Conservation (phyloP, 192 early-diverging fungal genomes). For the Entomortierella lignicola region DNA sequence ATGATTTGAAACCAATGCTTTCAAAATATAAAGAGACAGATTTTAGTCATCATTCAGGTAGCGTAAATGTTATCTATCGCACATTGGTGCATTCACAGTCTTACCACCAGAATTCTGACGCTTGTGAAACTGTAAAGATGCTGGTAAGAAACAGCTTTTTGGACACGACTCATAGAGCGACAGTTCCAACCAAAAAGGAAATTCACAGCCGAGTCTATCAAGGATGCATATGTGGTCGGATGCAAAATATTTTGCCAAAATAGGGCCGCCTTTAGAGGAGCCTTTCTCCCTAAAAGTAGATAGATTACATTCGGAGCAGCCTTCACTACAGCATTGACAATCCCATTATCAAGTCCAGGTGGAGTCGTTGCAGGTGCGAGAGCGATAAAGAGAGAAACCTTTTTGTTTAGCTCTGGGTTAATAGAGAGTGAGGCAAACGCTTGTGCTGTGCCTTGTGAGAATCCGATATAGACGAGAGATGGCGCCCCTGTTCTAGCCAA, state of each 20-base stretch:
- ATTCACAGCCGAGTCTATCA: slow-evolving; percentile 77
- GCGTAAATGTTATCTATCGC: too few species aligned
- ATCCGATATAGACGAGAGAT: slow-evolving; percentile 94
- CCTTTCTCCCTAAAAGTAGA: slow-evolving; percentile 88
- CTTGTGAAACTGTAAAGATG: slow-evolving; percentile 91
- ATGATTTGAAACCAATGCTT: slow-evolving; percentile 98
- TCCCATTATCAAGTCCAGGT: slow-evolving; percentile 79
- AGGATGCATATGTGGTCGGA: slow-evolving; percentile 75
- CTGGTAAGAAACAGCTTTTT: slow-evolving; percentile 84
- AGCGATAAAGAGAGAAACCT: slow-evolving; percentile 90
- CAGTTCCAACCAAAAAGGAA: slow-evolving; percentile 90
- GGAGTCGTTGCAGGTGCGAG: slow-evolving; percentile 93
- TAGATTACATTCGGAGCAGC: slow-evolving; percentile 89
- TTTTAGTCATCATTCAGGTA: too few species aligned
- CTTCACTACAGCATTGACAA: slow-evolving; percentile 85
- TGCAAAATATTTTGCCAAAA: slow-evolving; percentile 89
- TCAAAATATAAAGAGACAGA: not conserved
- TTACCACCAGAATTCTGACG: slow-evolving; percentile 88
- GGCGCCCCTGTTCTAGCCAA: slow-evolving; percentile 81
- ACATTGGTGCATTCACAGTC: not conserved
- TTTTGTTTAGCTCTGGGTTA: slow-evolving; percentile 81
- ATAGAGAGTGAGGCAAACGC: slow-evolving; percentile 89
- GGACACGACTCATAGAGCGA: slow-evolving; percentile 72
- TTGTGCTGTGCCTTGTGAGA: slow-evolving; percentile 94
- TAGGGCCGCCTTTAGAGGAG: slow-evolving; percentile 78